Evolutionary conservation across 2,329 filamentous ascomycete genomes (phyloP).

Genomic region (Triangularia verruculosa): DNA sequence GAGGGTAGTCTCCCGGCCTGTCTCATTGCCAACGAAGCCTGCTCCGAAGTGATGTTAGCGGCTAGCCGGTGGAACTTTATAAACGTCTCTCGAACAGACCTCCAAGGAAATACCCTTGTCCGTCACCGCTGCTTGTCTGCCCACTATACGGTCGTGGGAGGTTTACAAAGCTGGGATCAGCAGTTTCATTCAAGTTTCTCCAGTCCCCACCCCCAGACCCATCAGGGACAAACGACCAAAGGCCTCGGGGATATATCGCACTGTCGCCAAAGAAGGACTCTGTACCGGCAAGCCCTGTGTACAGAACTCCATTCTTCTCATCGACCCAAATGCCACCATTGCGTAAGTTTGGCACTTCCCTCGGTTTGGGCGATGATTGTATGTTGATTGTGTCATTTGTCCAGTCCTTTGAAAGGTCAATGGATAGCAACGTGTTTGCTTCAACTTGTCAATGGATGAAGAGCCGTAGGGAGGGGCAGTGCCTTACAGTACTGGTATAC

Average conservation of each 20-base stretch:
- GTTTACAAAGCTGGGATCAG: constrained; percentile 14
- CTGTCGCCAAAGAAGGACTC: constrained; percentile 18
- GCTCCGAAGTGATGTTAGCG: not conserved
- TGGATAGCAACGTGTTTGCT: constrained; percentile 22
- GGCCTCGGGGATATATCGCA: constrained; percentile 12
- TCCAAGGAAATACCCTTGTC: constrained; percentile 20
- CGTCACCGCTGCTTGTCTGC: constrained; percentile 18
- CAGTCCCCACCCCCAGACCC: constrained; percentile 16
- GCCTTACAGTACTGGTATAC: constrained; percentile 25
- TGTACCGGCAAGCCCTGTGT: constrained; percentile 23
- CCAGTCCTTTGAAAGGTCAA: constrained; percentile 23
- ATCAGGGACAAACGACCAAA: constrained; percentile 25
- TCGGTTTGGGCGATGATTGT: constrained; percentile 17
- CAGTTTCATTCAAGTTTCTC: constrained; percentile 21
- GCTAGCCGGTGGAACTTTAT: not conserved
- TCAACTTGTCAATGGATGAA: not conserved
- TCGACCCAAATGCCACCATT: constrained; percentile 24
- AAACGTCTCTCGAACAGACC: constrained; percentile 6
- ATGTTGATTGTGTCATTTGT: constrained; percentile 17
- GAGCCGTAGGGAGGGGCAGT: too few species aligned
- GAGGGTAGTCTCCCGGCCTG: not conserved
- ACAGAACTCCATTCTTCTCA: constrained; percentile 14
- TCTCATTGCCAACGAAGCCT: constrained; percentile 13
- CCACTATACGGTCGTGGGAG: constrained; percentile 18
- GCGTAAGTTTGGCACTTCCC: constrained; percentile 13